A percentile compares a stretch with the other conserved stretches of the same genome.
phyloP scores from a whole-genome alignment of 1,284 basidiomycete species.

The Erythrobasidium hasegawianum region DNA sequence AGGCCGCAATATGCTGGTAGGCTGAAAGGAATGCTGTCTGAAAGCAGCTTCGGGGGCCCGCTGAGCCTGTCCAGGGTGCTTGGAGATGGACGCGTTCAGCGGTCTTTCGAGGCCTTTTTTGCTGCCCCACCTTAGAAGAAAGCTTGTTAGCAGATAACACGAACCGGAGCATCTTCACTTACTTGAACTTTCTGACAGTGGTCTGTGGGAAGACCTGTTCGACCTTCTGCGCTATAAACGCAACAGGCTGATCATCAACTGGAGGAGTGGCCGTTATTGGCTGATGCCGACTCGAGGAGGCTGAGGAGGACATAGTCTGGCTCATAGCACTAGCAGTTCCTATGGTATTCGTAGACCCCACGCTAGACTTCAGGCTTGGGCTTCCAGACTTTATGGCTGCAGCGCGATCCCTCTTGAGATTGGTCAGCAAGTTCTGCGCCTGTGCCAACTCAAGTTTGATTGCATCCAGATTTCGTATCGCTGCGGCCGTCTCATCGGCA shows the following conservation, averaged over 20 bases:
- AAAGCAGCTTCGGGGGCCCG: slow-evolving; percentile 28
- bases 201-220: slow-evolving; percentile 16
- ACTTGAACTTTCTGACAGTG: slow-evolving; percentile 33
- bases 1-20: slow-evolving; percentile 79
- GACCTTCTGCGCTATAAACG: slow-evolving; percentile 21
- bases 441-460: slow-evolving; percentile 49
- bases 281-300: slow-evolving; percentile 35
- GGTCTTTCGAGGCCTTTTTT: slow-evolving; percentile 33
- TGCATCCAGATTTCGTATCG: slow-evolving; percentile 68
- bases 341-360: background rate
- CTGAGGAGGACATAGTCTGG: background rate
- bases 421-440: slow-evolving; percentile 28
- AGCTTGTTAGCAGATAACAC: background rate
- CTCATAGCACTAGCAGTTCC: background rate
- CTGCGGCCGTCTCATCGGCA: slow-evolving; percentile 75
- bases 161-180: background rate
- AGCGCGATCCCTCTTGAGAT: slow-evolving; percentile 44
- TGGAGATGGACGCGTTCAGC: slow-evolving; percentile 24
- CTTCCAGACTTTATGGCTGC: background rate
- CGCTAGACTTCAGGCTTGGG: background rate
- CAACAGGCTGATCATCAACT: slow-evolving; percentile 18
- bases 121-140: slow-evolving; percentile 28
- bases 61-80: background rate
- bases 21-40: slow-evolving; percentile 77
- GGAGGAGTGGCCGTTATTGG: slow-evolving; percentile 3